Conservation (phyloP, 2,329 filamentous ascomycete genomes). For the Xylariaceae sp. region DNA sequence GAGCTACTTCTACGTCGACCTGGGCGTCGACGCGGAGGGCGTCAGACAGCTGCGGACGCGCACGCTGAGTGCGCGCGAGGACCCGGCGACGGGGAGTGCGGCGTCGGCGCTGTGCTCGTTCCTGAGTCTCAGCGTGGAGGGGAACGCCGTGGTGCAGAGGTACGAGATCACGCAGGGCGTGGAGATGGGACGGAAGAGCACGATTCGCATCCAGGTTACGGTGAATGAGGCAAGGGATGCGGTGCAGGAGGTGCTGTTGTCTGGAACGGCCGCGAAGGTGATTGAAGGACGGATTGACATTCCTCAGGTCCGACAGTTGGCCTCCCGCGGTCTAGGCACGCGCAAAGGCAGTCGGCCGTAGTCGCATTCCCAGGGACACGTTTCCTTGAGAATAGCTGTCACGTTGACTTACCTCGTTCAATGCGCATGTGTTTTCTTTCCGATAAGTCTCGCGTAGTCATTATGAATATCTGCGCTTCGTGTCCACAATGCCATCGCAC, state of each 20-base stretch:
- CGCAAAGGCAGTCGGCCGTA: too few relatives aligned
- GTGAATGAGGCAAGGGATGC: constrained; percentile 4
- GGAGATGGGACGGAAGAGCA: constrained; percentile 56
- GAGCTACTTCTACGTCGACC: constrained; percentile 54
- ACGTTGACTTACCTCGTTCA: too few relatives aligned
- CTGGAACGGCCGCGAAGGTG: constrained; percentile 10
- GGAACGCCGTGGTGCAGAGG: constrained; percentile 28
- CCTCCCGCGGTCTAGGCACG: too few relatives aligned
- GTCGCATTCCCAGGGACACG: too few relatives aligned
- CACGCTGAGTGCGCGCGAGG: constrained; percentile 51
- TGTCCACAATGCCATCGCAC: too few relatives aligned
- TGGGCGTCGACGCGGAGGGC: constrained; percentile 24
- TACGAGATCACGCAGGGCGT: constrained; percentile 59
- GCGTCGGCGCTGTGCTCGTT: constrained; percentile 52
- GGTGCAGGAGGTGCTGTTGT: constrained; percentile 12
- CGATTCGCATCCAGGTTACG: constrained; percentile 40
- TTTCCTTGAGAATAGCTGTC: too few relatives aligned
- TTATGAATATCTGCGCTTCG: too few relatives aligned
- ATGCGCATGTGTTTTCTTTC: too few relatives aligned
- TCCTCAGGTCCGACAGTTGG: too few relatives aligned
- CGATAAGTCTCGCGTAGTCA: too few relatives aligned
- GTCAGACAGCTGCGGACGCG: constrained; percentile 46
- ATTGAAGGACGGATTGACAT: constrained; percentile 14
- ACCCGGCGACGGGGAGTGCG: constrained; percentile 58
- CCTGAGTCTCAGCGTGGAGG: constrained; percentile 33